A percentile compares a stretch with the other conserved stretches of the same genome.
phyloP scores from a whole-genome alignment of 2,329 filamentous ascomycete species.

The Ceratocystis albifundus region DNA sequence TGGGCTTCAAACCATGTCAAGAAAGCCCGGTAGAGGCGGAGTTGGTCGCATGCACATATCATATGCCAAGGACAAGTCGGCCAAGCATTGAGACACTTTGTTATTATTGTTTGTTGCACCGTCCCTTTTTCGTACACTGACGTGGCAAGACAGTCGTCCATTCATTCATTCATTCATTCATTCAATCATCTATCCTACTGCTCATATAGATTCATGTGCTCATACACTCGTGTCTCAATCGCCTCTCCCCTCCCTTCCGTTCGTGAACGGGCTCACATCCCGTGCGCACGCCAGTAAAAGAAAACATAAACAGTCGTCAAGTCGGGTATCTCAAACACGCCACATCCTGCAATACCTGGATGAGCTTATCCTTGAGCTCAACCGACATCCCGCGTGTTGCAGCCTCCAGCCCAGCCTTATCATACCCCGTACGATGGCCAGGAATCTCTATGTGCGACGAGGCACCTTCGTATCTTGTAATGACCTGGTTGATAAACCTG shows the following conservation, averaged over 20 bases:
- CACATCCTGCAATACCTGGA: conserved; percentile 7
- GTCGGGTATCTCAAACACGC: conserved; percentile 12
- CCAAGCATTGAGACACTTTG: too few relatives aligned
- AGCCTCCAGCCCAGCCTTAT: conserved; percentile 4
- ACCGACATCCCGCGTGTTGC: conserved; percentile 9
- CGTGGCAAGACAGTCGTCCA: too few relatives aligned
- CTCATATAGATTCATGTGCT: too few relatives aligned
- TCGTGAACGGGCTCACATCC: not conserved
- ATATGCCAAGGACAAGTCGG: too few relatives aligned
- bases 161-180: too few relatives aligned
- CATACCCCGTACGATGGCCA: conserved; percentile 5
- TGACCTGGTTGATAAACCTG: conserved; percentile 10
- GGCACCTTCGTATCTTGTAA: not conserved
- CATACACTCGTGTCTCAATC: too few relatives aligned
- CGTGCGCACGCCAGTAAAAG: not conserved
- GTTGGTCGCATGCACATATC: too few relatives aligned
- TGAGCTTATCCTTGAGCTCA: conserved; percentile 13
- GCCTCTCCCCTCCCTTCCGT: not conserved
- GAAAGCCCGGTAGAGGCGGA: too few relatives aligned
- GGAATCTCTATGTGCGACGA: not conserved
- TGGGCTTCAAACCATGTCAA: too few relatives aligned
- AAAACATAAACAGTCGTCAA: not conserved
- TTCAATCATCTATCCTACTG: too few relatives aligned
- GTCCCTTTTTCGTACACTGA: too few relatives aligned
- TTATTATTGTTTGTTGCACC: too few relatives aligned